Percentiles rank a stretch among this genome's conserved stretches.
Conservation (phyloP, 345 rosid species). For the Gossypium mustelinum region DNA sequence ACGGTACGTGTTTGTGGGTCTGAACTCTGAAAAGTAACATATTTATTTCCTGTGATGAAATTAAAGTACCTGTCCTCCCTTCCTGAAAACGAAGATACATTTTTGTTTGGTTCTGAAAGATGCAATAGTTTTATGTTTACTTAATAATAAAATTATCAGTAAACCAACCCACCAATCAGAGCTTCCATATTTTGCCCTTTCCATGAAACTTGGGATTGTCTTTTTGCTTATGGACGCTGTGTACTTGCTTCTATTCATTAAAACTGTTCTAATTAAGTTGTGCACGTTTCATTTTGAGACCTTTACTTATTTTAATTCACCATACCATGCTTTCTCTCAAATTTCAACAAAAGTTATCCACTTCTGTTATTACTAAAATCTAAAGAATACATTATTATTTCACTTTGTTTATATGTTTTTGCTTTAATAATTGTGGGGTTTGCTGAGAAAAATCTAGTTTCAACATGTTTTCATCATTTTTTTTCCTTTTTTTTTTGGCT, state of each 20-base stretch:
- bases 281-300: not conserved
- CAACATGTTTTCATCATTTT: too few species aligned
- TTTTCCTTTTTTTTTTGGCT: fast-evolving
- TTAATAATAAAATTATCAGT: not conserved
- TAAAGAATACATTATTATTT: too few species aligned
- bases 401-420: too few species aligned
- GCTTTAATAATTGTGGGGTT: too few species aligned
- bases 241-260: not conserved
- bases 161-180: not conserved
- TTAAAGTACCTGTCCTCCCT: not conserved
- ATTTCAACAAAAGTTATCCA: too few species aligned
- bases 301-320: not conserved
- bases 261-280: not conserved
- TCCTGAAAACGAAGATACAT: not conserved
- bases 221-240: not conserved
- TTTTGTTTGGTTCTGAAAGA: not conserved
- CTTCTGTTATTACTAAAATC: too few species aligned
- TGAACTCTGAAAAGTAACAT: too few species aligned
- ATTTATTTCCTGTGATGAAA: not conserved
- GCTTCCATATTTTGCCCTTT: not conserved
- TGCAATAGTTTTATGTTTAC: too few species aligned
- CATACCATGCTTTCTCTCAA: too few species aligned
- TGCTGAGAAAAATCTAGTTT: too few species aligned
- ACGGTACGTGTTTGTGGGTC: not conserved
- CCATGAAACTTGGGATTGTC: not conserved